phyloP scores from a whole-genome alignment of 495 filamentous ascomycete genomes.

The Astrocystis sublimbata region DNA sequence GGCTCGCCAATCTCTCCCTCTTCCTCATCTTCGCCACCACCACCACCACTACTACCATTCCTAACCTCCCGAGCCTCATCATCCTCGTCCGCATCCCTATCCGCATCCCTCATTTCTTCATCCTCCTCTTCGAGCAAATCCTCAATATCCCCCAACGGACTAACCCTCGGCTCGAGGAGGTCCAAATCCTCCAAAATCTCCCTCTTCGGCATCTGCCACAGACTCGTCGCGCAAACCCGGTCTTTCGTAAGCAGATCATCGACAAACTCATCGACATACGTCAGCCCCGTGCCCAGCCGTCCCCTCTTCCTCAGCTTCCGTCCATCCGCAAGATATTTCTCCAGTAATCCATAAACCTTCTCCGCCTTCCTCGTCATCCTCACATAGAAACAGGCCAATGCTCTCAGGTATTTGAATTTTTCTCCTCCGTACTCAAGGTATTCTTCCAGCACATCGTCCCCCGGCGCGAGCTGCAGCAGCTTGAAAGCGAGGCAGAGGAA shows the following conservation, averaged over 20 bases:
- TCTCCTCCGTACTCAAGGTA: slow-evolving; percentile 73
- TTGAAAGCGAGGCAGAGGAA: slow-evolving; percentile 97
- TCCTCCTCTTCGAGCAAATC: slow-evolving; percentile 72
- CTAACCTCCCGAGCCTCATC: slow-evolving; percentile 21
- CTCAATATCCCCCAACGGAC: slow-evolving; percentile 84
- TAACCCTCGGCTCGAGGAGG: slow-evolving; percentile 79
- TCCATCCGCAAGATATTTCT: slow-evolving; percentile 80
- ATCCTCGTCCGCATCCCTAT: slow-evolving; percentile 26
- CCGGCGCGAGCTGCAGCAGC: slow-evolving; percentile 82
- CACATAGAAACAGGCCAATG: slow-evolving; percentile 87
- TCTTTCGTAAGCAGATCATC: slow-evolving; percentile 90
- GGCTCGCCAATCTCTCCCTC: slow-evolving; percentile 27
- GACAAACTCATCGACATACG: slow-evolving; percentile 89
- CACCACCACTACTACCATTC: slow-evolving; percentile 18
- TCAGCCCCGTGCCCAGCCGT: slow-evolving; percentile 69
- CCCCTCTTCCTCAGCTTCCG: slow-evolving; percentile 78
- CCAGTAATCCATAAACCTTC: slow-evolving; percentile 76
- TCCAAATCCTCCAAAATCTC: slow-evolving; percentile 88
- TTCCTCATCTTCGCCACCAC: not conserved
- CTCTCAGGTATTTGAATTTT: slow-evolving; percentile 87
- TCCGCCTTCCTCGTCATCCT: slow-evolving; percentile 82
- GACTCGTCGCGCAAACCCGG: slow-evolving; percentile 83
- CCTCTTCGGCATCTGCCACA: slow-evolving; percentile 87
- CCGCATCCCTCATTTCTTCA: slow-evolving; percentile 38
- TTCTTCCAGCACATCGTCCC: slow-evolving; percentile 73